These are phyloP conservation scores for Reticulascus tulasneorum DNA, from an alignment of 2,329 filamentous ascomycete species.

Conservation along the genomic window DNA sequence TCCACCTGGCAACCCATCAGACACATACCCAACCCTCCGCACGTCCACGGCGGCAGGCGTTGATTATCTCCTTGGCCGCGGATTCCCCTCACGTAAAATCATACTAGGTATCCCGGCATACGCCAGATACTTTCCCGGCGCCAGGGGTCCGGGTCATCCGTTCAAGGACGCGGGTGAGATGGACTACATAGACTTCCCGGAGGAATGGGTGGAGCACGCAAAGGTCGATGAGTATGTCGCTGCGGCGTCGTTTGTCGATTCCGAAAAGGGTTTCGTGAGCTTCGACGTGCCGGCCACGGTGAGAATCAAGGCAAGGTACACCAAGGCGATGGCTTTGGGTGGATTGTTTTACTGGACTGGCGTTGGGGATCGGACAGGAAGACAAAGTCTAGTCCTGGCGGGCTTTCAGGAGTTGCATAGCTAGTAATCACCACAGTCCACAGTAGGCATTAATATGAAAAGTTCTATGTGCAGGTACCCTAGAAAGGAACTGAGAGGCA, in stretches of 20 bases:
- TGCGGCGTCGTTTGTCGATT: slow-evolving; percentile 54
- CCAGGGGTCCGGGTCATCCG: slow-evolving; percentile 47
- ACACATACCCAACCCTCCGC: slow-evolving; percentile 21
- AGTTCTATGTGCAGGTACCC: no score
- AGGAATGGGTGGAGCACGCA: slow-evolving; percentile 36
- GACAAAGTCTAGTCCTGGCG: slow-evolving; percentile 55
- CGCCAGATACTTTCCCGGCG: slow-evolving; percentile 56
- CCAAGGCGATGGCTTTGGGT: slow-evolving; percentile 48
- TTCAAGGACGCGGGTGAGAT: slow-evolving; percentile 49
- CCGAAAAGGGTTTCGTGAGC: slow-evolving; percentile 51
- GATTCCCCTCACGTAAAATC: slow-evolving; percentile 55
- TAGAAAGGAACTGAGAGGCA: no score
- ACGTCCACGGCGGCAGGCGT: slow-evolving; percentile 53
- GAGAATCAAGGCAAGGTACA: slow-evolving; percentile 57
- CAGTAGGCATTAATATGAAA: no score
- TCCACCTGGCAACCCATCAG: slow-evolving; percentile 21
- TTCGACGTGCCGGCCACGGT: slow-evolving; percentile 63
- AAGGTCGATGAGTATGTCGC: slow-evolving; percentile 46
- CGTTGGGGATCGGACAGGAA: slow-evolving; percentile 50
- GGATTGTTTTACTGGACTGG: slow-evolving; percentile 70
- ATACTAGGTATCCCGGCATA: slow-evolving; percentile 61
- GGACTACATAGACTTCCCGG: slow-evolving; percentile 60
- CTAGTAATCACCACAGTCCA: no score
- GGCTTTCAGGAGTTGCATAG: slow-evolving; percentile 48
- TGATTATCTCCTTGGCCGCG: slow-evolving; percentile 46